These are phyloP conservation scores for Apophysomyces sp. DNA, from an alignment of 371 early-diverging fungal genomes.

Conservation along the genomic window DNA sequence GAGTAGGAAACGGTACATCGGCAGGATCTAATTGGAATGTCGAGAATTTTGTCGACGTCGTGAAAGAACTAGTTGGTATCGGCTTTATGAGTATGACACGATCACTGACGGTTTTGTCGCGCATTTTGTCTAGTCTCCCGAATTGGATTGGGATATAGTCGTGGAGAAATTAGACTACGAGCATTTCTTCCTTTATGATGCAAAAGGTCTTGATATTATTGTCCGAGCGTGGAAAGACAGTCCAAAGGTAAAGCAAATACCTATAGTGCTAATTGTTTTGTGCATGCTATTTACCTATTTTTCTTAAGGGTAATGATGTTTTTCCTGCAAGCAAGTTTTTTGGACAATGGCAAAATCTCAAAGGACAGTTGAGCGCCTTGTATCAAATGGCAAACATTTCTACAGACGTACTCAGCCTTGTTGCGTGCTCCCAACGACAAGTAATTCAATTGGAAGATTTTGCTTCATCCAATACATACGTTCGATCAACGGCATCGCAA, in stretches of 20 bases:
- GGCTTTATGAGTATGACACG: not conserved
- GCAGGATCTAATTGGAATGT: constrained; percentile 63
- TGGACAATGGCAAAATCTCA: constrained; percentile 74
- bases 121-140: constrained; percentile 37
- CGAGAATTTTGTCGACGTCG: constrained; percentile 59
- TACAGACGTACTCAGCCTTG: constrained; percentile 47
- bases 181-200: constrained; percentile 65
- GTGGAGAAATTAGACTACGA: constrained; percentile 68
- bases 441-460: constrained; percentile 59
- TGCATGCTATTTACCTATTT: not conserved
- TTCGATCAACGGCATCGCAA: constrained; percentile 51
- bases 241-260: constrained; percentile 48
- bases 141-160: constrained; percentile 66
- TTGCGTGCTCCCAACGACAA: constrained; percentile 45
- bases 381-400: constrained; percentile 65
- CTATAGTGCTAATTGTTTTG: not conserved
- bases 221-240: constrained; percentile 63
- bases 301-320: constrained; percentile 13
- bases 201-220: constrained; percentile 64
- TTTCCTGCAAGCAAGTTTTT: constrained; percentile 77
- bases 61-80: constrained; percentile 53
- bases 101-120: not conserved
- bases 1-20: constrained; percentile 38
- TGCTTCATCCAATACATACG: constrained; percentile 42
- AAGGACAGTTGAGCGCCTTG: constrained; percentile 73